Evolutionary conservation across 257 asterid species (phyloP).

Genomic region (Penstemon eatonii): DNA sequence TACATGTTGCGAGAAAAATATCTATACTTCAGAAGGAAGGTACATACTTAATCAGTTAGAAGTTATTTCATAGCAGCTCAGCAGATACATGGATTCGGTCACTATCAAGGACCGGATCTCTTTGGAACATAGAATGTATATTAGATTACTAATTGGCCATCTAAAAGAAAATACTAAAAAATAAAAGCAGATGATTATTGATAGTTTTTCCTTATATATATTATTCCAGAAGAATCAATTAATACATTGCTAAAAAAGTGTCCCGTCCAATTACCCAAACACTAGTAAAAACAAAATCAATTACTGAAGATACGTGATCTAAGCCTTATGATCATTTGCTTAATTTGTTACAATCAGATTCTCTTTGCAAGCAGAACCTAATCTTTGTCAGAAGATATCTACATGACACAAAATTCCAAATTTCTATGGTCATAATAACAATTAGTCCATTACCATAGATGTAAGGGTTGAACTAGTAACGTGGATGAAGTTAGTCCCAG

Average conservation of each 20-base stretch:
- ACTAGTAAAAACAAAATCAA: slow-evolving; percentile 3
- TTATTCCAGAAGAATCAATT: slow-evolving; percentile 9
- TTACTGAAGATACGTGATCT: background rate
- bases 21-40: no score
- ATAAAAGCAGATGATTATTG: no score
- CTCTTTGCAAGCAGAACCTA: background rate
- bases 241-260: background rate
- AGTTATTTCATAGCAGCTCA: no score
- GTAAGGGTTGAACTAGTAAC: slow-evolving; percentile 97
- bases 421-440: background rate
- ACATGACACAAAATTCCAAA: background rate
- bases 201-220: background rate
- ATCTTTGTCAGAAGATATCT: background rate
- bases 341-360: background rate
- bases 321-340: background rate
- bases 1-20: no score
- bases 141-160: no score
- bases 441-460: slow-evolving; percentile 58
- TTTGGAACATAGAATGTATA: no score
- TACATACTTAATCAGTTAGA: no score
- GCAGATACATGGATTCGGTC: no score
- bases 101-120: no score
- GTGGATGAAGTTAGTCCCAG: slow-evolving; percentile 95
- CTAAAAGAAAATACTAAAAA: no score
- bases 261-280: background rate